Evolutionary conservation across 2,329 filamentous ascomycete species (phyloP).

Genomic region (Phyllosticta paracitricarpa): DNA sequence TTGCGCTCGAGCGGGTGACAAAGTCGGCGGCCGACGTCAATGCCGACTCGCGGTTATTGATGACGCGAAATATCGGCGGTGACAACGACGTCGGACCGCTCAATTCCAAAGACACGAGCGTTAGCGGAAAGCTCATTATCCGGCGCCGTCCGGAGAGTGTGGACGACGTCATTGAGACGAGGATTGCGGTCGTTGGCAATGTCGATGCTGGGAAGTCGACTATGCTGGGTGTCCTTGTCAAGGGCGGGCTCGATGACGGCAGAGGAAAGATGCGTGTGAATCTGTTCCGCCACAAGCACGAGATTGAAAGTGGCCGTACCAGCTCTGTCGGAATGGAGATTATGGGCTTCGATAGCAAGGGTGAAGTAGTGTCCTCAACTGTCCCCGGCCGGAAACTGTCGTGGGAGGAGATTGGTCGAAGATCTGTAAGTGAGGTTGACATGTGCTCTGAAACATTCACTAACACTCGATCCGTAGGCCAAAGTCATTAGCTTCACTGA

Average conservation of each 20-base stretch:
- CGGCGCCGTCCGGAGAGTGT: conserved; percentile 62
- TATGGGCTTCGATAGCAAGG: conserved; percentile 86
- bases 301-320: conserved; percentile 89
- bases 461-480: conserved; percentile 34
- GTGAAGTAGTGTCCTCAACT: conserved; percentile 71
- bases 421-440: conserved; percentile 46
- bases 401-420: conserved; percentile 95
- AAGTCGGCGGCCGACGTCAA: conserved; percentile 53
- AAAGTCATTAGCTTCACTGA: conserved; percentile 98
- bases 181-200: conserved; percentile 95
- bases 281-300: conserved; percentile 94
- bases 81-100: conserved; percentile 58
- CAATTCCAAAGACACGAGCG: conserved; percentile 59
- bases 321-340: conserved; percentile 99
- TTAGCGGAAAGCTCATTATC: conserved; percentile 78
- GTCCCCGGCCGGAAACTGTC: conserved; percentile 78
- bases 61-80: conserved; percentile 86
- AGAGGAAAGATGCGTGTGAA: conserved; percentile 89
- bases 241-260: conserved; percentile 89
- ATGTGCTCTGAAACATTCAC: neutral
- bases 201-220: conserved; percentile 97
- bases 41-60: conserved; percentile 69
- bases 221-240: conserved; percentile 88
- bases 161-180: conserved; percentile 87
- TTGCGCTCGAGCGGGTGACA: conserved; percentile 56